These are phyloP conservation scores for Microcyclosporella mali DNA, from an alignment of 2,329 filamentous ascomycete genomes.

Conservation along the genomic window DNA sequence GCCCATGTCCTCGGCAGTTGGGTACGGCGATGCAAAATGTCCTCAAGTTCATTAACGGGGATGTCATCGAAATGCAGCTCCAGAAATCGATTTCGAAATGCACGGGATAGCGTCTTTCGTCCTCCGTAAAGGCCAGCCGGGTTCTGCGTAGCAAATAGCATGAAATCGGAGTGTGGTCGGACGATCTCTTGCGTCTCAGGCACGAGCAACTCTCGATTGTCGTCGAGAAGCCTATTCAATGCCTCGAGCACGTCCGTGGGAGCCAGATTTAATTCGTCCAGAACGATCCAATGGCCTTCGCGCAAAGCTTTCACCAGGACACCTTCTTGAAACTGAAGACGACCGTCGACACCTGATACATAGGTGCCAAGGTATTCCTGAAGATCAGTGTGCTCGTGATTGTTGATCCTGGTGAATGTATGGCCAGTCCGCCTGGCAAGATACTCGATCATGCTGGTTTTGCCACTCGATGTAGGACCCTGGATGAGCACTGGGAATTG, in stretches of 20 bases:
- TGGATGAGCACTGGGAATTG: slow-evolving; percentile 92
- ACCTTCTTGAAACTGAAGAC: slow-evolving; percentile 85
- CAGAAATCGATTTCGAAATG: slow-evolving; percentile 93
- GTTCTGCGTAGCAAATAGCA: slow-evolving; percentile 97
- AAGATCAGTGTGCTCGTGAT: slow-evolving; percentile 96
- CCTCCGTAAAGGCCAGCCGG: slow-evolving; percentile 93
- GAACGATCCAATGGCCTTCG: slow-evolving; percentile 93
- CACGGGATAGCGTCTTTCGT: slow-evolving; percentile 83
- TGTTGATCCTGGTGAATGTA: slow-evolving; percentile 97
- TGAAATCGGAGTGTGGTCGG: slow-evolving; percentile 87
- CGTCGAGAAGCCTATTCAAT: slow-evolving; percentile 87
- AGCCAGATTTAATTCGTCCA: slow-evolving; percentile 94
- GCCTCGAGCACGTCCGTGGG: slow-evolving; percentile 96
- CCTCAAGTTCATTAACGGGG: slow-evolving; percentile 85
- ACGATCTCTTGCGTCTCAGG: slow-evolving; percentile 95
- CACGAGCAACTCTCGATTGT: slow-evolving; percentile 91
- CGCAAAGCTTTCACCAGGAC: slow-evolving; percentile 86
- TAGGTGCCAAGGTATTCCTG: slow-evolving; percentile 98
- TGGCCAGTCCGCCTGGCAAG: slow-evolving; percentile 95
- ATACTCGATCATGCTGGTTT: slow-evolving; percentile 99
- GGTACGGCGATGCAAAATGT: slow-evolving; percentile 81
- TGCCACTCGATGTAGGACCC: slow-evolving; percentile 92
- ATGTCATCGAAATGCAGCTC: slow-evolving; percentile 98
- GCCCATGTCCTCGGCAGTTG: slow-evolving; percentile 89
- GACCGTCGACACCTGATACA: slow-evolving; percentile 76